phyloP scores from a whole-genome alignment of 2,329 filamentous ascomycete species.

The Zymoseptoria crescenta region DNA sequence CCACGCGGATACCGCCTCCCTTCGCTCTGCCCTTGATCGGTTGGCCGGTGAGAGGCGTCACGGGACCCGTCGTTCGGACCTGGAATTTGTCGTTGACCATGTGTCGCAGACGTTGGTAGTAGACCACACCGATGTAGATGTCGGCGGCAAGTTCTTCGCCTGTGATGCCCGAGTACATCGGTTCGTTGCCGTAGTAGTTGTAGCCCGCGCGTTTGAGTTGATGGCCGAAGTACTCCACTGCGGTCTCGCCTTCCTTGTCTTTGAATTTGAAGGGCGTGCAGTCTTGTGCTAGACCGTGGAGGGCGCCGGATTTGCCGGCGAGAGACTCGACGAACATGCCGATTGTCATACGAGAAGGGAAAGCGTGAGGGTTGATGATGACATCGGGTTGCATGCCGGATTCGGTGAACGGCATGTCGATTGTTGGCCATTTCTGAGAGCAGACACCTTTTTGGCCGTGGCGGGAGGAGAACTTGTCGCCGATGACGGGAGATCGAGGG shows the following conservation, averaged over 20 bases:
- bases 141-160: conserved; percentile 89
- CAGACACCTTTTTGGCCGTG: conserved; percentile 97
- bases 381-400: conserved; percentile 93
- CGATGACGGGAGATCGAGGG: conserved; percentile 83
- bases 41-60: conserved; percentile 84
- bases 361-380: conserved; percentile 99
- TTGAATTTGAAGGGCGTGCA: conserved; percentile 86
- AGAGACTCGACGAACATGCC: conserved; percentile 98
- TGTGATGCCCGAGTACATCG: conserved; percentile 96
- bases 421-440: conserved; percentile 88
- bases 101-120: conserved; percentile 95
- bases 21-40: conserved; percentile 95
- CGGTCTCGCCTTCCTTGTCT: conserved; percentile 74
- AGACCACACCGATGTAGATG: conserved; percentile 94
- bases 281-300: conserved; percentile 94
- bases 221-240: conserved; percentile 89
- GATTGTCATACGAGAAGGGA: conserved; percentile 99
- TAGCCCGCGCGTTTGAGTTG: conserved; percentile 92
- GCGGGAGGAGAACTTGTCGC: conserved; percentile 97
- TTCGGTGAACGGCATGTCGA: conserved; percentile 96
- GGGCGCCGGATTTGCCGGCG: conserved; percentile 85
- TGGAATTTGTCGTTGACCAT: conserved; percentile 99
- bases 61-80: conserved; percentile 88
- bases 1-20: conserved; percentile 96
- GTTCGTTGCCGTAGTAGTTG: conserved; percentile 97